Evolutionary conservation across 371 early-diverging fungal genomes (phyloP).

Genomic region (Lichtheimia hyalospora): DNA sequence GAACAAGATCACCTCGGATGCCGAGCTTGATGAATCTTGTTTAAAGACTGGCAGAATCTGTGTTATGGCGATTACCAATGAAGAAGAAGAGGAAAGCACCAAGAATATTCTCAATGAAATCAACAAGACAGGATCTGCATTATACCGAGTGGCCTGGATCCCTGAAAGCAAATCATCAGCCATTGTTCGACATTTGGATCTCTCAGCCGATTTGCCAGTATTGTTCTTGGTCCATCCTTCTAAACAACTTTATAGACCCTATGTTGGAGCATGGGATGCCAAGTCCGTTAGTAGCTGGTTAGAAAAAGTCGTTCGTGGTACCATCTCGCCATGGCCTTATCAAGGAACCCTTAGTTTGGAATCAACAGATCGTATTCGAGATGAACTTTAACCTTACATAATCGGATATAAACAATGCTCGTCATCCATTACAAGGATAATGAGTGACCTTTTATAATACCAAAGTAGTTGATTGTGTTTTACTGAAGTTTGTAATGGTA

Average conservation of each 20-base stretch:
- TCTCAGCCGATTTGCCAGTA: constrained; percentile 70
- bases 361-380: constrained; percentile 16
- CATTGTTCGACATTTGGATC: constrained; percentile 61
- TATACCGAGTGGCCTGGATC: constrained; percentile 67
- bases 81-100: constrained; percentile 60
- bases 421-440: too few relatives aligned
- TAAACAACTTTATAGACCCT: constrained; percentile 67
- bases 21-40: constrained; percentile 1
- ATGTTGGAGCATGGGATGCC: constrained; percentile 72
- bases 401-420: too few relatives aligned
- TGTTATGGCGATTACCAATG: constrained; percentile 60
- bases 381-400: constrained; percentile 32
- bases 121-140: constrained; percentile 20
- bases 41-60: constrained; percentile 37
- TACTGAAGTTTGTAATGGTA: too few relatives aligned
- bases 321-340: constrained; percentile 45
- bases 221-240: constrained; percentile 65
- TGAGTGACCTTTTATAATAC: too few relatives aligned
- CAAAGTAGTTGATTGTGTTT: too few relatives aligned
- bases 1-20: constrained; percentile 7
- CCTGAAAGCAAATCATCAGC: constrained; percentile 56
- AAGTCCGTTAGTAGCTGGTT: constrained; percentile 58
- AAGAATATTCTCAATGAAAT: constrained; percentile 52
- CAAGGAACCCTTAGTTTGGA: constrained; percentile 22
- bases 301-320: constrained; percentile 37